A percentile compares a stretch with the other conserved stretches of the same genome.
These are phyloP conservation scores for Umbilicus rupestris DNA, from an alignment of 164 flowering plant species.

Conservation along the genomic window DNA sequence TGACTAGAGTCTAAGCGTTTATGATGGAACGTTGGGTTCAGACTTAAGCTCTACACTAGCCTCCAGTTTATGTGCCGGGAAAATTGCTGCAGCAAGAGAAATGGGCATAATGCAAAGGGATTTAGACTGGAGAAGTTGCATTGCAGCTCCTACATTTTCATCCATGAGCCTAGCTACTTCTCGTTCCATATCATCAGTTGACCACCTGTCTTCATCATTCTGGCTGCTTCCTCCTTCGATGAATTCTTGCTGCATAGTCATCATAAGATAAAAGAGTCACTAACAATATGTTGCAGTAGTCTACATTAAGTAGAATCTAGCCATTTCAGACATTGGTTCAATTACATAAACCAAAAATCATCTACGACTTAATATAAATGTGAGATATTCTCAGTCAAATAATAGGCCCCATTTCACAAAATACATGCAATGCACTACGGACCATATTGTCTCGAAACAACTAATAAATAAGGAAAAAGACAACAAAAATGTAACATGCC, in stretches of 20 bases:
- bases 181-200: conserved; percentile 53
- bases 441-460: neutral
- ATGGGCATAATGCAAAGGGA: conserved; percentile 83
- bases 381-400: too few species aligned
- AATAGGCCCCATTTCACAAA: too few species aligned
- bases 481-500: neutral
- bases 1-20: conserved; percentile 6
- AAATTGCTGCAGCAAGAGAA: conserved; percentile 64
- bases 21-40: conserved; percentile 31
- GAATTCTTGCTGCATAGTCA: conserved; percentile 19
- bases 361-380: too few species aligned
- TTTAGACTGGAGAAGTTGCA: conserved; percentile 78
- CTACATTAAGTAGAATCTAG: too few species aligned
- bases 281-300: neutral
- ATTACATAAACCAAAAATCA: too few species aligned
- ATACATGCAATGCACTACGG: too few species aligned
- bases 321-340: too few species aligned
- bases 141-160: conserved; percentile 73
- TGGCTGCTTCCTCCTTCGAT: conserved; percentile 39
- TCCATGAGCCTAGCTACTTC: conserved; percentile 83
- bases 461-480: neutral
- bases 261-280: neutral
- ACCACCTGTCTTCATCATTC: conserved; percentile 67
- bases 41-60: conserved; percentile 33
- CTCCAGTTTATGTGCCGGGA: conserved; percentile 42